A percentile compares a stretch with the other conserved stretches of the same genome.
phyloP scores from a whole-genome alignment of 2,329 filamentous ascomycete genomes.

The Ceratocystis alfenasii region DNA sequence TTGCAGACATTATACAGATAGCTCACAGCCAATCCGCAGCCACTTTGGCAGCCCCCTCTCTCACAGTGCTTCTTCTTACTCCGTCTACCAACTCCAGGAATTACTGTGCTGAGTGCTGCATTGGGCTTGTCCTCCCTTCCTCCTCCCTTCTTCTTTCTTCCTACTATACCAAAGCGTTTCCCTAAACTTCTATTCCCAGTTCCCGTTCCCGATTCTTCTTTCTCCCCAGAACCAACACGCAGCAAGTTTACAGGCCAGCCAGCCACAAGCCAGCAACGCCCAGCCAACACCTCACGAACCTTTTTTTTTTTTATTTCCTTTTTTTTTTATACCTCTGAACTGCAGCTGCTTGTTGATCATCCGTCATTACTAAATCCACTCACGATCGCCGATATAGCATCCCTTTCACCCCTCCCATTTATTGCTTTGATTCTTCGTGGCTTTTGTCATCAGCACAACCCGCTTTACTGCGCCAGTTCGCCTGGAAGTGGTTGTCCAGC shows the following conservation, averaged over 20 bases:
- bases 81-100: background rate
- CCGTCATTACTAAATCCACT: no score
- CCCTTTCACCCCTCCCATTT: no score
- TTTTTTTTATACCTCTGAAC: no score
- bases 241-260: background rate
- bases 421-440: background rate
- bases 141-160: slow-evolving; percentile 6
- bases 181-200: slow-evolving; percentile 1
- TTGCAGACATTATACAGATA: no score
- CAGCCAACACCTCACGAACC: background rate
- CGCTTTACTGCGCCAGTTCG: background rate
- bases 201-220: background rate
- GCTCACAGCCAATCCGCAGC: background rate
- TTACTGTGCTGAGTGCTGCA: slow-evolving; percentile 13
- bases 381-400: no score
- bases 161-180: slow-evolving; percentile 4
- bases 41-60: background rate
- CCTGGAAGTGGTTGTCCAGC: background rate
- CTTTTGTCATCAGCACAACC: background rate
- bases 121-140: slow-evolving; percentile 3
- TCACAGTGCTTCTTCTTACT: slow-evolving; percentile 7
- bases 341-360: no score
- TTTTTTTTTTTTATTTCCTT: no score
- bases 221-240: background rate
- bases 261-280: background rate